Percentiles rank a stretch among this genome's conserved stretches.
Evolutionary conservation across 2,329 filamentous ascomycete genomes (phyloP).

Genomic region (Colletotrichum spaethianum): DNA sequence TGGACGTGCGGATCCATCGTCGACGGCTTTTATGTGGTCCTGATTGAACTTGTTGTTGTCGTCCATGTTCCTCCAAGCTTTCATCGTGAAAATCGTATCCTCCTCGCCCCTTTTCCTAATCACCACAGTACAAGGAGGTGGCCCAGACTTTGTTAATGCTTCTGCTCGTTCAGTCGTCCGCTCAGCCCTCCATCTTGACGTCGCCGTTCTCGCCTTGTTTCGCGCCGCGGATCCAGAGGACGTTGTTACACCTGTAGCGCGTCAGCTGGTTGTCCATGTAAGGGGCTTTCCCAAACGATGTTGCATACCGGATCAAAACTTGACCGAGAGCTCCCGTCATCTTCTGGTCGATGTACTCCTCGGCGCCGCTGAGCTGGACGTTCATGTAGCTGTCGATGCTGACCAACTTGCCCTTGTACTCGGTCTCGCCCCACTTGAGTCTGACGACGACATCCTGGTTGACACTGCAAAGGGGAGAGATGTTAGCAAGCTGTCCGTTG

Average conservation of each 20-base stretch:
- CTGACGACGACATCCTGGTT: conserved; percentile 92
- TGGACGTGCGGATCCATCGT: conserved; percentile 24
- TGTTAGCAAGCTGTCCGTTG: conserved; percentile 19
- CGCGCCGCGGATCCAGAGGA: conserved; percentile 87
- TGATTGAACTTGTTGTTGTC: conserved; percentile 14
- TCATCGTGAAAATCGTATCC: conserved; percentile 20
- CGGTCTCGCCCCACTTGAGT: conserved; percentile 97
- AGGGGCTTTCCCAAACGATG: not conserved
- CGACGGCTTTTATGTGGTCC: conserved; percentile 12
- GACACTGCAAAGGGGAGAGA: conserved; percentile 67
- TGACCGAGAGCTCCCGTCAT: conserved; percentile 88
- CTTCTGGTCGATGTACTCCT: conserved; percentile 93
- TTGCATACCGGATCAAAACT: conserved; percentile 85
- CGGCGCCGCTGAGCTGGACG: conserved; percentile 89
- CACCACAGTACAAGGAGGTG: conserved; percentile 3
- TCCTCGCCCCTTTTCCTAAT: conserved; percentile 6
- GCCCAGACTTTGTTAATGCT: conserved; percentile 22
- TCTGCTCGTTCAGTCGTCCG: conserved; percentile 16
- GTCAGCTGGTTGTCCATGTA: not conserved
- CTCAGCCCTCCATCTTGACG: conserved; percentile 70
- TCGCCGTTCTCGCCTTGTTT: conserved; percentile 66
- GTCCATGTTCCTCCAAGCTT: conserved; percentile 13
- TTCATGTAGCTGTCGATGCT: conserved; percentile 99
- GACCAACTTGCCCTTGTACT: conserved; percentile 95
- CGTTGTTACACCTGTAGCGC: conserved; percentile 85